Evolutionary conservation across 23 red algal genomes (phyloP).

Genomic region (Gracilaria caudata): DNA sequence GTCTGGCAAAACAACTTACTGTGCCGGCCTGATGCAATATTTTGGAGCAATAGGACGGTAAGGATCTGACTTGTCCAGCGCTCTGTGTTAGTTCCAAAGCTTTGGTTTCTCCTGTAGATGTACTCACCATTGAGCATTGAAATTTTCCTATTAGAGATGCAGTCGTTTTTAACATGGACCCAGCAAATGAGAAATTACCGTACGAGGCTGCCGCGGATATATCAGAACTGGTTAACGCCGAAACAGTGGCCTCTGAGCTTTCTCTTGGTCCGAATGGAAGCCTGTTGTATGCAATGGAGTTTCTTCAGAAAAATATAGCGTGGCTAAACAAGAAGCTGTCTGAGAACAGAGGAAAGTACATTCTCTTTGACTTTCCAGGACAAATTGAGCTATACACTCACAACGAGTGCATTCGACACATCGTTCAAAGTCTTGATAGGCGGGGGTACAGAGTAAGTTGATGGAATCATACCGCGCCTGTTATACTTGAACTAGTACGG

Average conservation of each 20-base stretch:
- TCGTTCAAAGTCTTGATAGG: constrained; percentile 54
- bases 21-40: constrained; percentile 79
- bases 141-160: constrained; percentile 43
- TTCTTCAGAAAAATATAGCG: constrained; percentile 76
- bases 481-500: not conserved
- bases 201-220: constrained; percentile 84
- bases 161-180: constrained; percentile 93
- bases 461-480: not conserved
- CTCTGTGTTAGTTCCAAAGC: not conserved
- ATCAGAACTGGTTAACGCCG: constrained; percentile 67
- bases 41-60: constrained; percentile 61
- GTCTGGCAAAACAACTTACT: constrained; percentile 95
- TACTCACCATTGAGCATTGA: not conserved
- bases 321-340: constrained; percentile 73
- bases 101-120: not conserved
- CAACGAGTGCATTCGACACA: constrained; percentile 69
- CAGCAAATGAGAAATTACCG: constrained; percentile 69
- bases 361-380: constrained; percentile 93
- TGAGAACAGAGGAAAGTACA: constrained; percentile 55
- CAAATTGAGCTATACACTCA: constrained; percentile 97
- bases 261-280: constrained; percentile 93
- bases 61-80: not conserved
- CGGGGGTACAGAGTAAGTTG: constrained; percentile 30
- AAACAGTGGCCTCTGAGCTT: constrained; percentile 55
- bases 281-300: constrained; percentile 85